These are phyloP conservation scores for Calophaca sinica DNA, from an alignment of 306 rosid species.

Conservation along the genomic window DNA sequence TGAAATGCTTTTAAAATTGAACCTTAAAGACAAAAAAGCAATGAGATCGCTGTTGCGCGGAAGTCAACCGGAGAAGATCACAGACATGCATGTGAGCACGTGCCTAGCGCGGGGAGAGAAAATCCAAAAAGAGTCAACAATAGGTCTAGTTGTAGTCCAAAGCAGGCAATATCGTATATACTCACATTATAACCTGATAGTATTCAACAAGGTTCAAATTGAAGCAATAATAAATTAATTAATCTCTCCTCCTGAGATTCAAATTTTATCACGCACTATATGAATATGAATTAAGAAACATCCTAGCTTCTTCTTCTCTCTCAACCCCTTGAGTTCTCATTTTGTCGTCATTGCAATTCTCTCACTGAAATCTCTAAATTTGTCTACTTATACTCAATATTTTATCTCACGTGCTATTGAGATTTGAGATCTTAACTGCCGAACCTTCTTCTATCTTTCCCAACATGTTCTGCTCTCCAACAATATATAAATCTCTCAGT, in stretches of 20 bases:
- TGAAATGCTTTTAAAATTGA: too few relatives aligned
- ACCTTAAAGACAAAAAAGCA: too few relatives aligned
- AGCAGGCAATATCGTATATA: too few relatives aligned
- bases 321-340: conserved; percentile 7
- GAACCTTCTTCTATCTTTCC: conserved; percentile 51
- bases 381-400: conserved; percentile 23
- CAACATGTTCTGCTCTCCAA: not conserved
- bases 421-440: conserved; percentile 47
- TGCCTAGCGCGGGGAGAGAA: conserved; percentile 46
- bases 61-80: too few relatives aligned
- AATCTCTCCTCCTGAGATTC: conserved; percentile 1
- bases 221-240: conserved; percentile 35
- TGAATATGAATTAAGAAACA: conserved; percentile 45
- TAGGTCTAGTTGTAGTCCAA: conserved; percentile 46
- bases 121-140: conserved; percentile 49
- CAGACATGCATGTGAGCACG: conserved; percentile 42
- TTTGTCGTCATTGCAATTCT: not conserved
- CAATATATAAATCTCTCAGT: conserved; percentile 18
- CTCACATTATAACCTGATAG: too few relatives aligned
- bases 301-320: conserved; percentile 53
- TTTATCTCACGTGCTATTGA: conserved; percentile 5
- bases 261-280: conserved; percentile 4
- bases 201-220: conserved; percentile 40
- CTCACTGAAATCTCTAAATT: conserved; percentile 30
- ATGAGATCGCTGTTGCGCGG: too few relatives aligned